Base-by-base conservation (phyloP, 768 basidiomycete genomes). In the Hortiboletus campestris region DNA sequence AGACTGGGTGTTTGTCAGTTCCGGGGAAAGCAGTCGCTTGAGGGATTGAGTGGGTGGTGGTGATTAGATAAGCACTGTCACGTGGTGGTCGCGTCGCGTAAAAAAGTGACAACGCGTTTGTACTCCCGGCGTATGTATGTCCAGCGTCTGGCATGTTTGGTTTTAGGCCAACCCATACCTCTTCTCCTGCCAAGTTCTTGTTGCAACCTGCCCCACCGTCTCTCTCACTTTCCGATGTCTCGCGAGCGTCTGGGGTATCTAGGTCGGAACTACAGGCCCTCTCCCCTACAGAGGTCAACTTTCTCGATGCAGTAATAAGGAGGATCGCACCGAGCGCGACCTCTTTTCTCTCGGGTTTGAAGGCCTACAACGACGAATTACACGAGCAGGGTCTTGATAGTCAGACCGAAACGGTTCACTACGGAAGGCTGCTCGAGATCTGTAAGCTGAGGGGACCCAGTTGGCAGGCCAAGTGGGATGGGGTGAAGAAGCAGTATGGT, bases 391-490 rank as follows among this genome's bases (percentile, higher is more conserved):
- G 86, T 3, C 72, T 93, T n/a, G 88, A 92, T 58, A 80, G 85
- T 20, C 84, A 86, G 58, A 76, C 81, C 9, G 92, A 93, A 67
- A 88, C 89, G 11, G 76, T 86, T 4, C 90, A 88, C 65, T 95
- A 94, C 67, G 84, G 84, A 19, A 89, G 91, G 67, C 71, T 95
- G 31, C 73, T 95, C 56, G 92, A 94, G 69, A 75, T 95, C 4
- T 89, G 89, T 44, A 90, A 88, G 40, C 66, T 94, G 63, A 89
- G 84, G 72, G 93, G 89, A 11, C 77, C 76, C 53, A 87, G 82
- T 65, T 95, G 92, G 91, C 82, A 78, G 31, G 86, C 84, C 31
- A 92, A 92, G 70, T 95, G 93, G 93, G 75, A 75, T 34, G 76
- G 76, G 59, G 84, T 89, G 51, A 93, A 88, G 74, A 66, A 67